These are phyloP conservation scores for Vicia villosa DNA, from an alignment of 306 rosid species.

Conservation along the genomic window DNA sequence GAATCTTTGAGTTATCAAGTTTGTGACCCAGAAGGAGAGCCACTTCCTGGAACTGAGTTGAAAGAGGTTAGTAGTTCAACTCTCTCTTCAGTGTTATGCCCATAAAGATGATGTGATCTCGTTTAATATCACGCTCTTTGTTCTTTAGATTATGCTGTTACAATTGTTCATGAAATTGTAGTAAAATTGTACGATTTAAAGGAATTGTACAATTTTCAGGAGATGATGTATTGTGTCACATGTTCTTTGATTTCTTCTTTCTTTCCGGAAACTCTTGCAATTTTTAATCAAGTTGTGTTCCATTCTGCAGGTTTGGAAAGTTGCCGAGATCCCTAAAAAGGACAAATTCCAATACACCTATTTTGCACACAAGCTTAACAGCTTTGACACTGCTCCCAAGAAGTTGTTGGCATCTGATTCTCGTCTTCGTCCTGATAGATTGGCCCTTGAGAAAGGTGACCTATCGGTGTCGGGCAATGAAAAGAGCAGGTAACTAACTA, in stretches of 20 bases:
- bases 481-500: constrained; percentile 72
- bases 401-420: constrained; percentile 88
- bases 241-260: background rate
- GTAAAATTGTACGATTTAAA: background rate
- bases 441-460: constrained; percentile 88
- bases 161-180: background rate
- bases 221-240: background rate
- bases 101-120: constrained; percentile 1
- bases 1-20: constrained; percentile 78
- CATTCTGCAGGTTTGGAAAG: constrained; percentile 75
- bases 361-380: constrained; percentile 94
- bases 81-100: constrained; percentile 9
- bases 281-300: constrained; percentile 5
- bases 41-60: constrained; percentile 71
- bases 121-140: background rate
- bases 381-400: constrained; percentile 92
- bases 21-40: constrained; percentile 94
- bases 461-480: constrained; percentile 76
- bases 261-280: background rate
- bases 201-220: background rate
- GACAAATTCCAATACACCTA: constrained; percentile 91
- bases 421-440: constrained; percentile 88
- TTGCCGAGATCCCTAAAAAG: constrained; percentile 69
- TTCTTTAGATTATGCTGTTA: background rate
- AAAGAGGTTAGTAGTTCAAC: constrained; percentile 67